Evolutionary conservation across 306 rosid genomes (phyloP).

Genomic region (Elaeagnus macrophylla): DNA sequence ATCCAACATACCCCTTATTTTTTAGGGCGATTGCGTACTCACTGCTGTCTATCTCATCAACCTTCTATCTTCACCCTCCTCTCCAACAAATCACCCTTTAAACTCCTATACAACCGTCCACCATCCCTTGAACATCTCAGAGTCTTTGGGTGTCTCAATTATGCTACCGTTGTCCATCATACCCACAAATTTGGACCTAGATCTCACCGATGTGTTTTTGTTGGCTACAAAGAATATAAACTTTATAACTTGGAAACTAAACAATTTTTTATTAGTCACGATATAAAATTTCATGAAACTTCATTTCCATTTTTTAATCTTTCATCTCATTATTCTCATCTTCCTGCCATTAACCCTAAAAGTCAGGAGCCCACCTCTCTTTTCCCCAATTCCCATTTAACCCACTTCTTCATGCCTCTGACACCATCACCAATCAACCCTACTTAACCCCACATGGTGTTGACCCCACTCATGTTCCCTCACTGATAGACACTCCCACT

Average conservation of each 20-base stretch:
- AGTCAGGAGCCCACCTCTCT: too few relatives aligned
- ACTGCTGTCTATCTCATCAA: slow-evolving; percentile 9
- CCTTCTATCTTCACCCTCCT: slow-evolving; percentile 11
- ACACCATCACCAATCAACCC: too few relatives aligned
- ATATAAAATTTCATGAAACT: slow-evolving; percentile 15
- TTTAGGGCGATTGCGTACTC: slow-evolving; percentile 13
- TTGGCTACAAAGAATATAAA: slow-evolving; percentile 5
- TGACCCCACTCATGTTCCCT: too few relatives aligned
- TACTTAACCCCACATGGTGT: too few relatives aligned
- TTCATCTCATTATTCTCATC: too few relatives aligned
- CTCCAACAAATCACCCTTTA: slow-evolving; percentile 19
- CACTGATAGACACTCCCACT: too few relatives aligned
- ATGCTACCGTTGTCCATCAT: slow-evolving; percentile 11
- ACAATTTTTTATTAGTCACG: slow-evolving; percentile 7
- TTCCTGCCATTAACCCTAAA: too few relatives aligned
- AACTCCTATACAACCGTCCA: slow-evolving; percentile 6
- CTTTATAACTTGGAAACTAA: slow-evolving; percentile 4
- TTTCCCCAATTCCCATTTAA: too few relatives aligned
- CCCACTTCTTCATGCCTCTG: too few relatives aligned
- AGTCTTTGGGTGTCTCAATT: slow-evolving; percentile 25
- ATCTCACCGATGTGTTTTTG: slow-evolving; percentile 11
- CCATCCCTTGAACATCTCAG: slow-evolving; percentile 22
- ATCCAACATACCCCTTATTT: slow-evolving; percentile 8
- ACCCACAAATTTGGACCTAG: slow-evolving; percentile 13
- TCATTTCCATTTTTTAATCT: too few relatives aligned